These are phyloP conservation scores for Penicillium hesseltinei DNA, from an alignment of 2,329 filamentous ascomycete species.

Conservation along the genomic window DNA sequence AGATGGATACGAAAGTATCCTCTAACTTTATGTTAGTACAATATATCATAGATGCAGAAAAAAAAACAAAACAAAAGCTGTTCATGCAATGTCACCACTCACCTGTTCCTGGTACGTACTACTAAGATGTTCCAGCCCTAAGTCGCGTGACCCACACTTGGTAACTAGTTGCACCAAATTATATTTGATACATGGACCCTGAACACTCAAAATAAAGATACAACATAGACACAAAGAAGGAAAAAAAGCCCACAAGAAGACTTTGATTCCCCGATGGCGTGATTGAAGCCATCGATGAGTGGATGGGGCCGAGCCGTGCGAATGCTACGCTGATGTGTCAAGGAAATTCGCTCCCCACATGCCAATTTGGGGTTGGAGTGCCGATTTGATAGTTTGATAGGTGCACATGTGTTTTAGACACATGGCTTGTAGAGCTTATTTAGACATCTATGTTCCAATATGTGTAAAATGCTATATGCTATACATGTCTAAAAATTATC, in stretches of 20 bases:
- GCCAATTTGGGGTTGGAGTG: not conserved
- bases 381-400: not conserved
- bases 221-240: not conserved
- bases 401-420: too few relatives aligned
- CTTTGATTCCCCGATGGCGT: constrained; percentile 26
- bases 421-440: not conserved
- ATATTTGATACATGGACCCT: not conserved
- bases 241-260: not conserved
- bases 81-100: constrained; percentile 2
- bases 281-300: constrained; percentile 24
- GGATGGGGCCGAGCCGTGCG: not conserved
- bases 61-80: not conserved
- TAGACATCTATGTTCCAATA: not conserved
- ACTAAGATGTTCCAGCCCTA: constrained; percentile 9
- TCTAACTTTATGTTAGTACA: not conserved
- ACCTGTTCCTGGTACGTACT: not conserved
- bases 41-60: not conserved
- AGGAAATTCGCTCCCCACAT: not conserved
- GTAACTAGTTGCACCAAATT: constrained; percentile 1
- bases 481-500: not conserved
- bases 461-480: not conserved
- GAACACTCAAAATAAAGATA: not conserved
- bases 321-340: not conserved
- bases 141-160: constrained; percentile 22
- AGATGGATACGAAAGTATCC: not conserved